These are phyloP conservation scores for Aspergillus sojae DNA, from an alignment of 2,329 filamentous ascomycete species.

Conservation along the genomic window DNA sequence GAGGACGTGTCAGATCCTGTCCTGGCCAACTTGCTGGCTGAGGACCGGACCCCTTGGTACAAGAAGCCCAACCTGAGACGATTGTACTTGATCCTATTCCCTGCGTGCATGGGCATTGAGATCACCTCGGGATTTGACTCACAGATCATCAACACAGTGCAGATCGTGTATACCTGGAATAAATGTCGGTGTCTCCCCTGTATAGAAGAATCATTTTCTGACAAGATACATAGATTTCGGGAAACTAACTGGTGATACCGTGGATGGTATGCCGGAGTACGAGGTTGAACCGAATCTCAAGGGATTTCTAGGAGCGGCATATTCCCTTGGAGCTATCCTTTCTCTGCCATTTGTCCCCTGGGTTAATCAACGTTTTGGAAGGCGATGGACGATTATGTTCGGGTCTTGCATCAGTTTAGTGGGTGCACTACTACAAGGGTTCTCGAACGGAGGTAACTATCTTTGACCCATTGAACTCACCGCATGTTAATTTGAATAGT, in stretches of 20 bases:
- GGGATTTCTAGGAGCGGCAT: slow-evolving; percentile 62
- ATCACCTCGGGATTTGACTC: slow-evolving; percentile 64
- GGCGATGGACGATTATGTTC: slow-evolving; percentile 60
- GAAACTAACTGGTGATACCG: slow-evolving; percentile 22
- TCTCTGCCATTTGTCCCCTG: slow-evolving; percentile 61
- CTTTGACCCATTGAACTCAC: not conserved
- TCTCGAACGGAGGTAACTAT: slow-evolving; percentile 49
- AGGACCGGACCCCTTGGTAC: slow-evolving; percentile 55
- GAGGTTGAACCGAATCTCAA: slow-evolving; percentile 25
- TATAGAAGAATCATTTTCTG: slow-evolving; percentile 4
- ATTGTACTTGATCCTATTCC: slow-evolving; percentile 62
- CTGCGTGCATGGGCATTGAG: slow-evolving; percentile 65
- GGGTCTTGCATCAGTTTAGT: slow-evolving; percentile 58
- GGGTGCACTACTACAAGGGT: slow-evolving; percentile 60
- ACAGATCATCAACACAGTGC: slow-evolving; percentile 51
- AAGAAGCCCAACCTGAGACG: slow-evolving; percentile 61
- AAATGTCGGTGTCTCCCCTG: slow-evolving; percentile 31
- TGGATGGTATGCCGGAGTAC: slow-evolving; percentile 22
- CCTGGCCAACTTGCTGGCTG: slow-evolving; percentile 21
- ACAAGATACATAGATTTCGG: slow-evolving; percentile 23
- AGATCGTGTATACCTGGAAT: slow-evolving; percentile 44
- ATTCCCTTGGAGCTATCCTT: slow-evolving; percentile 62
- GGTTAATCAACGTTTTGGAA: slow-evolving; percentile 58
- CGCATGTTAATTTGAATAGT: slow-evolving; percentile 34
- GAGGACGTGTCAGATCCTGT: slow-evolving; percentile 28